These are phyloP conservation scores for Vaccinium darrowii DNA, from an alignment of 148 eudicot genomes.

Conservation along the genomic window DNA sequence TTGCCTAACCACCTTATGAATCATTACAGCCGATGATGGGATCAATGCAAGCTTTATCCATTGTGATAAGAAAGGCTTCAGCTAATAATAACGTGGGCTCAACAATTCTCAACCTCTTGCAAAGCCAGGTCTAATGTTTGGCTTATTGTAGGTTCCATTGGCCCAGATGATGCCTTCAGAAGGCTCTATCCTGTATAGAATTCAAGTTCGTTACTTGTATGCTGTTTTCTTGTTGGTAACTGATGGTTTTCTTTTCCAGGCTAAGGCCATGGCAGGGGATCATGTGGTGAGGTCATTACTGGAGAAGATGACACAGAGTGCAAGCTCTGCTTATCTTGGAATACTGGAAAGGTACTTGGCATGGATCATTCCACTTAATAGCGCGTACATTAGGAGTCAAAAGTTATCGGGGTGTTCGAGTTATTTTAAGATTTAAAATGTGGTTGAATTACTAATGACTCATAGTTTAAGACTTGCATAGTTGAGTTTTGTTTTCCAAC, in stretches of 20 bases:
- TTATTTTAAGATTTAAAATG: background rate
- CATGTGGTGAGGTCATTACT: slow-evolving; percentile 86
- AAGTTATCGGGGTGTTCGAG: background rate
- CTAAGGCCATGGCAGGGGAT: slow-evolving; percentile 96
- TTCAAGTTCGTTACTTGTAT: background rate
- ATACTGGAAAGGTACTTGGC: slow-evolving; percentile 80
- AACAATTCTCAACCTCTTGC: slow-evolving; percentile 88
- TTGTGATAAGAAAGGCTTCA: slow-evolving; percentile 71
- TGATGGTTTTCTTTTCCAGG: slow-evolving; percentile 37
- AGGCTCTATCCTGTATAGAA: background rate
- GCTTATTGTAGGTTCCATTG: background rate
- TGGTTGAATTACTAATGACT: background rate
- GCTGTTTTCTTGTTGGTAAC: background rate
- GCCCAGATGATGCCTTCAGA: slow-evolving; percentile 2
- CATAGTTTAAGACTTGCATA: background rate
- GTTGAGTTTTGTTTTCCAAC: background rate
- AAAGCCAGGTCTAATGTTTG: slow-evolving; percentile 66
- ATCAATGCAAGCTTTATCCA: slow-evolving; percentile 83
- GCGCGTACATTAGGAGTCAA: background rate
- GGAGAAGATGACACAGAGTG: slow-evolving; percentile 84
- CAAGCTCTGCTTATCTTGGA: slow-evolving; percentile 88
- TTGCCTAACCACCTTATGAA: background rate
- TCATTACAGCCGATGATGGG: slow-evolving; percentile 83
- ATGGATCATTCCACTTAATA: background rate
- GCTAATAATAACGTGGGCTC: slow-evolving; percentile 63